These are phyloP conservation scores for Acidiella bohemica DNA, from an alignment of 495 filamentous ascomycete genomes.

Conservation along the genomic window DNA sequence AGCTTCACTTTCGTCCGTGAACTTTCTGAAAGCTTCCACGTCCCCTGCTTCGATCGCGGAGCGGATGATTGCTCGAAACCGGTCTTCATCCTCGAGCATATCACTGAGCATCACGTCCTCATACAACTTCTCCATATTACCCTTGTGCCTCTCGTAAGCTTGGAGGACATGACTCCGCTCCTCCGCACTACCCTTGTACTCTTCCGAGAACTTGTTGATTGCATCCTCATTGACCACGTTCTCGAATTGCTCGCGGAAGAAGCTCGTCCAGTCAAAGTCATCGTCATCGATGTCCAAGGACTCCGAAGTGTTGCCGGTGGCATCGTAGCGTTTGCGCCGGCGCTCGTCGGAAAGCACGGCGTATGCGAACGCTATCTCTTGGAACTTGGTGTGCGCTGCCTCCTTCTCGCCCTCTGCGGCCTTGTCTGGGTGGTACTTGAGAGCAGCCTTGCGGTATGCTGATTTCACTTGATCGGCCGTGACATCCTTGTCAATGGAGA, in stretches of 20 bases:
- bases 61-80: slow-evolving; percentile 69
- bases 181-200: slow-evolving; percentile 80
- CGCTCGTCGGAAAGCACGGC: slow-evolving; percentile 71
- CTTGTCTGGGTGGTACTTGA: slow-evolving; percentile 54
- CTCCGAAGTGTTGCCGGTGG: slow-evolving; percentile 75
- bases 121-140: slow-evolving; percentile 64
- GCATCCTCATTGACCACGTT: slow-evolving; percentile 54
- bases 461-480: slow-evolving; percentile 29
- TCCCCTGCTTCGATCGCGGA: slow-evolving; percentile 57
- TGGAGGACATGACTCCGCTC: slow-evolving; percentile 61
- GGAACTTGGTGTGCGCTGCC: slow-evolving; percentile 65
- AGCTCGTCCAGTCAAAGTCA: slow-evolving; percentile 80
- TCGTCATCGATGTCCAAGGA: slow-evolving; percentile 53
- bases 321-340: slow-evolving; percentile 72
- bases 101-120: slow-evolving; percentile 73
- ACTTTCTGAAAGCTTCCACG: slow-evolving; percentile 51
- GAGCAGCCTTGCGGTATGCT: slow-evolving; percentile 32
- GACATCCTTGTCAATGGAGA: slow-evolving; percentile 25
- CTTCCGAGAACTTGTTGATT: slow-evolving; percentile 55
- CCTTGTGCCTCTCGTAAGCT: slow-evolving; percentile 58
- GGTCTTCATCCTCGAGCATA: slow-evolving; percentile 70
- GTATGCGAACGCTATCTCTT: slow-evolving; percentile 84
- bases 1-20: slow-evolving; percentile 48
- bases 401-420: slow-evolving; percentile 47
- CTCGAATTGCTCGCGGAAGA: slow-evolving; percentile 69